Conservation (phyloP, 2,329 filamentous ascomycete species). For the Ophiostoma ulmi region DNA sequence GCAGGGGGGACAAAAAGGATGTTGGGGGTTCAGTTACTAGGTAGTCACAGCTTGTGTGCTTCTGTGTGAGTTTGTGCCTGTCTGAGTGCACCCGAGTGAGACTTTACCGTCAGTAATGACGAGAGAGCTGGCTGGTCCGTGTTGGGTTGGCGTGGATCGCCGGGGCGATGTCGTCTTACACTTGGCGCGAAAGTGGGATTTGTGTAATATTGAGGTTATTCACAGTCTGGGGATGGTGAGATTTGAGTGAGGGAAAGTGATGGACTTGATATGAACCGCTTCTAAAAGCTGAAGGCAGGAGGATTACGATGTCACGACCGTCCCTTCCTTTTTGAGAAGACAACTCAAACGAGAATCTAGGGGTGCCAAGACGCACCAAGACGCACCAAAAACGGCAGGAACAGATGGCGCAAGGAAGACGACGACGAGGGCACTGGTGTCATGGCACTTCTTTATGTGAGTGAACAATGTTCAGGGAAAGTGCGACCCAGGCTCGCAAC, state of each 20-base stretch:
- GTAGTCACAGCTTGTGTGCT: neutral
- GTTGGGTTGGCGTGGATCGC: neutral
- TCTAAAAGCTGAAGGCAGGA: neutral
- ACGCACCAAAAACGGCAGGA: constrained; percentile 4
- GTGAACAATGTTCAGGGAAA: neutral
- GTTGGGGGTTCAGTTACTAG: neutral
- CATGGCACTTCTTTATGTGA: neutral
- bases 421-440: neutral
- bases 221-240: neutral
- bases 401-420: neutral
- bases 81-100: neutral
- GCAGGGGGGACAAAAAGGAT: neutral
- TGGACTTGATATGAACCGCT: neutral
- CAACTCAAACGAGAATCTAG: neutral
- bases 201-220: constrained; percentile 8
- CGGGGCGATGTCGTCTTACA: constrained; percentile 11
- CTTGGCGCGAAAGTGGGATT: neutral
- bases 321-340: neutral
- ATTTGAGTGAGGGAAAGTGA: neutral
- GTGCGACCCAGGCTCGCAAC: constrained; percentile 1
- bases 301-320: neutral
- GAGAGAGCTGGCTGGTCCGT: neutral
- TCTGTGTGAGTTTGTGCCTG: neutral
- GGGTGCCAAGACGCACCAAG: neutral
- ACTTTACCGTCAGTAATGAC: neutral